Base-by-base conservation (phyloP, 1,139 yeast species). In the Kluyveromyces sp. region DNA sequence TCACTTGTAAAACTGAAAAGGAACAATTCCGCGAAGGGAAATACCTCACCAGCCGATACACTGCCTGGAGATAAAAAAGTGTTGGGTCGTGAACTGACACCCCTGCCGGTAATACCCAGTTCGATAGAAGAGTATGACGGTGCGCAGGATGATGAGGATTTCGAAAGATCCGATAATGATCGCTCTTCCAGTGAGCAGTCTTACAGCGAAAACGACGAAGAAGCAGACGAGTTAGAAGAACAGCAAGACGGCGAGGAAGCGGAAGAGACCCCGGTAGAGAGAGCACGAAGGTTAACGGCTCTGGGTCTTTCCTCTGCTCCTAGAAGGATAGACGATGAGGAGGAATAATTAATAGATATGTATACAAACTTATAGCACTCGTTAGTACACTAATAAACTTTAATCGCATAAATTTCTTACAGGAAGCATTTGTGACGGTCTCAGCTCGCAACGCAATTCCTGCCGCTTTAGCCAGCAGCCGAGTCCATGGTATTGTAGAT, bases 251-350 rank as follows among this genome's bases (percentile, higher is more conserved):
- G n/a, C n/a, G n/a, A n/a, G n/a, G n/a, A n/a, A n/a, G n/a, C n/a
- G 26, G 46, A 54, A 8, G 94, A 84, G 56, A 80, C 89, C 0
- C 82, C 70, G 31, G 78, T 80, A 20, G 96, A 88, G 60, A 75
- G 78, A 50, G 72, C 71, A 38, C 76, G 96, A 57, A 75, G 96
- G 52, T 66, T 86, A 49, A 89, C 92, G 3, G 96, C 96, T 1
- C 71, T 88, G 50, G 94, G 95, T 8, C 65, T 74, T 25, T 65
- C 68, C 2, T 63, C 68, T 2, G 64, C 61, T 11, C 67, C 81
- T 44, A 64, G 74, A 42, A 71, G 67, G 40, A 73, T 69, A 20
- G 77, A 77, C 53, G 87, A 80, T 53, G 86, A 80, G 53, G 83
- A 78, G 49, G 75, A 69, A 36, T 46, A 41, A 3, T 25, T 30